Percentiles rank a stretch among this genome's conserved stretches.
phyloP scores from a whole-genome alignment of 164 flowering plant genomes.

The Brasenia schreberi region DNA sequence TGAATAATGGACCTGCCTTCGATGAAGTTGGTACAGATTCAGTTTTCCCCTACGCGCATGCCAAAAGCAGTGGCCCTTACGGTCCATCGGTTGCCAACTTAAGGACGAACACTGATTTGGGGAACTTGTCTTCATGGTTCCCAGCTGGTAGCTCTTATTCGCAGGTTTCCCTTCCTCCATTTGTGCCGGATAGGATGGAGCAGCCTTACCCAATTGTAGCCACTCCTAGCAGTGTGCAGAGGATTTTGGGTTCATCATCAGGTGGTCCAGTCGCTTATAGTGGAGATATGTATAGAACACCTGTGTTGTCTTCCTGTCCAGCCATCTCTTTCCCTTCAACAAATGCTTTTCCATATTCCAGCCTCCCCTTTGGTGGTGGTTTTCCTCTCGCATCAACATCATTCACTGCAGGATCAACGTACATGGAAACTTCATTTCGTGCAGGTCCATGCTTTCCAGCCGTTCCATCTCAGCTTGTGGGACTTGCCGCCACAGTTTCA shows the following conservation, averaged over 20 bases:
- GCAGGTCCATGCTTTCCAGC: constrained; percentile 43
- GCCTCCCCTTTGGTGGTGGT: constrained; percentile 49
- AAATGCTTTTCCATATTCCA: constrained; percentile 46
- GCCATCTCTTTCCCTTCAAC: constrained; percentile 36
- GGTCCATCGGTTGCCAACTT: constrained; percentile 29
- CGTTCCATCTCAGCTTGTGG: constrained; percentile 33
- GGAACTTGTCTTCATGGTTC: constrained; percentile 51
- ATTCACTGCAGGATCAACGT: constrained; percentile 43
- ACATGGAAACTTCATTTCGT: constrained; percentile 45
- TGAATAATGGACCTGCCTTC: constrained; percentile 68
- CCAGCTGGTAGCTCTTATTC: constrained; percentile 44
- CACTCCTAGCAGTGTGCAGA: constrained; percentile 37
- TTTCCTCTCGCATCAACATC: constrained; percentile 56
- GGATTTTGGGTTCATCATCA: constrained; percentile 37
- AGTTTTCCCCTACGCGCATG: constrained; percentile 21
- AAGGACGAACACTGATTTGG: constrained; percentile 41
- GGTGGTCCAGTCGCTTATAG: constrained; percentile 27
- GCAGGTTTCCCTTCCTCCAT: not conserved
- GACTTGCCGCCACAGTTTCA: constrained; percentile 28
- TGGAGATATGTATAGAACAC: constrained; percentile 54
- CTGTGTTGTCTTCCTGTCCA: constrained; percentile 72
- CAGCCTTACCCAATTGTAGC: constrained; percentile 35
- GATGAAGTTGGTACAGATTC: constrained; percentile 46
- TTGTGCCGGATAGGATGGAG: constrained; percentile 55
- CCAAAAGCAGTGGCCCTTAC: constrained; percentile 17